A percentile compares a stretch with the other conserved stretches of the same genome.
Conservation (phyloP, 2,329 filamentous ascomycete genomes). For the Penicillium sclerotigenum region DNA sequence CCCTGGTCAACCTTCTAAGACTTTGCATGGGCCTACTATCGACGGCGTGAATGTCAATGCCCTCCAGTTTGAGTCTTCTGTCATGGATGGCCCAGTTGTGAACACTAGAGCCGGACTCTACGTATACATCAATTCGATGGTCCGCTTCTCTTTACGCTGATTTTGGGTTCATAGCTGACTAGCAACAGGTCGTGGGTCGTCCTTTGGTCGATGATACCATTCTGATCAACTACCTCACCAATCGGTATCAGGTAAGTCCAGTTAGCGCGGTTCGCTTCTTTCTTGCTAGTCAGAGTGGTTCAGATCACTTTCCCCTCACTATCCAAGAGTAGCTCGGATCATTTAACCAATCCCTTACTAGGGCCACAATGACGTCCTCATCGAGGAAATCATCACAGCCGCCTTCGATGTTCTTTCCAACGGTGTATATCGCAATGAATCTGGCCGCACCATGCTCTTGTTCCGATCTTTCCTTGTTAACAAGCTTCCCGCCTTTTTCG, state of each 20-base stretch:
- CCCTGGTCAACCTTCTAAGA: slow-evolving; percentile 41
- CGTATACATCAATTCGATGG: slow-evolving; percentile 77
- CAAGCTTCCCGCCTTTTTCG: slow-evolving; percentile 62
- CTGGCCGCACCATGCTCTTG: slow-evolving; percentile 61
- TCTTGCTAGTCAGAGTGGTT: background rate
- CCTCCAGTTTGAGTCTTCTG: slow-evolving; percentile 52
- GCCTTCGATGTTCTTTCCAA: slow-evolving; percentile 89
- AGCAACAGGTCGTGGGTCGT: slow-evolving; percentile 67
- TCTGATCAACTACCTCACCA: slow-evolving; percentile 76
- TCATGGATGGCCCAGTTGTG: slow-evolving; percentile 65
- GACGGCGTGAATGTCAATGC: slow-evolving; percentile 44
- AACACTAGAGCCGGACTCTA: slow-evolving; percentile 81
- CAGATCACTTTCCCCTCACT: background rate
- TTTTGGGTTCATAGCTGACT: slow-evolving; percentile 31
- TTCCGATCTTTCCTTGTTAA: slow-evolving; percentile 84
- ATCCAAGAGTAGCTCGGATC: background rate
- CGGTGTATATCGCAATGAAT: slow-evolving; percentile 69
- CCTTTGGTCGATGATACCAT: slow-evolving; percentile 78
- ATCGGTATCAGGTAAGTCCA: slow-evolving; percentile 69
- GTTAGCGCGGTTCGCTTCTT: background rate
- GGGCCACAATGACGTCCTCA: slow-evolving; percentile 72
- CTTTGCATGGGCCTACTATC: slow-evolving; percentile 44
- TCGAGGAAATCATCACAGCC: slow-evolving; percentile 79
- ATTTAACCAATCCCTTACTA: slow-evolving; percentile 32
- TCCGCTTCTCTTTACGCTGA: slow-evolving; percentile 36